Evolutionary conservation across 2,329 filamentous ascomycete species (phyloP).

Genomic region (Sporothrix protearum): DNA sequence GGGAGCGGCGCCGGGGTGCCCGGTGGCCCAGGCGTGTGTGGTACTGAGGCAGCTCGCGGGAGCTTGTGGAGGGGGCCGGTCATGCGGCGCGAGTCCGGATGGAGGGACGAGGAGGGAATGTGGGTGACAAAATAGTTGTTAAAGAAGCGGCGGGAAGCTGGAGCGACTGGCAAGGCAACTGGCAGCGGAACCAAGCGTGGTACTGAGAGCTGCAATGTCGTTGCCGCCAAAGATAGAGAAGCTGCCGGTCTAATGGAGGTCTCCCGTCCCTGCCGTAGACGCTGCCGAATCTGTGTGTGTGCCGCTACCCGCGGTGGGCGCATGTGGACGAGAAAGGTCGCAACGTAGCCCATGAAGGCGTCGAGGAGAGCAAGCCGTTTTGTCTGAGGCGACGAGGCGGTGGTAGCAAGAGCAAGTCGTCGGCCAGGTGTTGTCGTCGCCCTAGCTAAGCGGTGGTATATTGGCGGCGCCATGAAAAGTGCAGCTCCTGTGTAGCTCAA

Average conservation of each 20-base stretch:
- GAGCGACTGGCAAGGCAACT: not conserved
- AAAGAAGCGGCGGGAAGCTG: conserved; percentile 48
- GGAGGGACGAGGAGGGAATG: conserved; percentile 85
- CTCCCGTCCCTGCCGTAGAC: not conserved
- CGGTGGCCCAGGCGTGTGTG: conserved; percentile 57
- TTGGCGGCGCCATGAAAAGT: conserved; percentile 1
- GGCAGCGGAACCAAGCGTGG: not conserved
- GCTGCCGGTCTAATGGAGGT: not conserved
- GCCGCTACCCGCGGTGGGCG: not conserved
- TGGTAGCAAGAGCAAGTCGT: not conserved
- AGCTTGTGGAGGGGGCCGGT: conserved; percentile 75
- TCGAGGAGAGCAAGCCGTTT: conserved; percentile 25
- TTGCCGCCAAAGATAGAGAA: not conserved
- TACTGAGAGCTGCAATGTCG: not conserved
- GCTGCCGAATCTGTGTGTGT: conserved; percentile 1
- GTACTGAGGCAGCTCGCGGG: conserved; percentile 77
- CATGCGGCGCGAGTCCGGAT: conserved; percentile 71
- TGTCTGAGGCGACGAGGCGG: not conserved
- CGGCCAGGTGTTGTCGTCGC: not conserved
- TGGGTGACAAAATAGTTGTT: conserved; percentile 98
- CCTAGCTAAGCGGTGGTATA: not conserved
- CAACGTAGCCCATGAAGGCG: conserved; percentile 29
- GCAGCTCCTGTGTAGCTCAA: not conserved
- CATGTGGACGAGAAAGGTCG: conserved; percentile 24
- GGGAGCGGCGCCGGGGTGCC: conserved; percentile 53